Evolutionary conservation across 441 rosid genomes (phyloP).

Genomic region (Biscutella laevigata): DNA sequence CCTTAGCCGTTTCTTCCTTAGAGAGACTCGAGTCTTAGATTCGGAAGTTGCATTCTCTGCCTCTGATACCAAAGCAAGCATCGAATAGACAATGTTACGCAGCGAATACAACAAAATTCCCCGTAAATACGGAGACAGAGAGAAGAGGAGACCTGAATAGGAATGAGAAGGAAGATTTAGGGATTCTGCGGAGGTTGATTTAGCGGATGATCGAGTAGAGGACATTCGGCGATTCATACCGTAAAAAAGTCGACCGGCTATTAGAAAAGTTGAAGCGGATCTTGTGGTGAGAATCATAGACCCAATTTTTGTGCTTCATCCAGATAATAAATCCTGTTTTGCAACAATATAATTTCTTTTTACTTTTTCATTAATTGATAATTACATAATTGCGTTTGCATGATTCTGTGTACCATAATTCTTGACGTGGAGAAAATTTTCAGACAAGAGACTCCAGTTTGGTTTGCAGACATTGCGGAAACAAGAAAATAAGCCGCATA

Average conservation of each 20-base stretch:
- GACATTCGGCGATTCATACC: constrained; percentile 28
- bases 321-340: no score
- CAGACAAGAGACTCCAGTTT: not conserved
- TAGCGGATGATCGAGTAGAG: constrained; percentile 28
- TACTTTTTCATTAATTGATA: no score
- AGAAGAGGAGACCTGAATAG: constrained; percentile 32
- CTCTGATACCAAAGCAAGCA: constrained; percentile 24
- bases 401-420: no score
- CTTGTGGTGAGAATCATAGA: constrained; percentile 9
- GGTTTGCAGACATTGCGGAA: no score
- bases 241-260: constrained; percentile 13
- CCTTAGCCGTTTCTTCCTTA: constrained; percentile 45
- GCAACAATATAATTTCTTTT: no score
- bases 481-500: no score
- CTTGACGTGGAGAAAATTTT: no score
- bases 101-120: not conserved
- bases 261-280: not conserved
- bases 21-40: constrained; percentile 38
- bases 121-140: not conserved
- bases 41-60: constrained; percentile 9
- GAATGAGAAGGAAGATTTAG: constrained; percentile 26
- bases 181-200: constrained; percentile 23
- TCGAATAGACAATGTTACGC: not conserved
- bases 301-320: not conserved
- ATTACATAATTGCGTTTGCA: no score